Conservation (phyloP, 2,329 filamentous ascomycete species). For the Raffaelea albimanens region DNA sequence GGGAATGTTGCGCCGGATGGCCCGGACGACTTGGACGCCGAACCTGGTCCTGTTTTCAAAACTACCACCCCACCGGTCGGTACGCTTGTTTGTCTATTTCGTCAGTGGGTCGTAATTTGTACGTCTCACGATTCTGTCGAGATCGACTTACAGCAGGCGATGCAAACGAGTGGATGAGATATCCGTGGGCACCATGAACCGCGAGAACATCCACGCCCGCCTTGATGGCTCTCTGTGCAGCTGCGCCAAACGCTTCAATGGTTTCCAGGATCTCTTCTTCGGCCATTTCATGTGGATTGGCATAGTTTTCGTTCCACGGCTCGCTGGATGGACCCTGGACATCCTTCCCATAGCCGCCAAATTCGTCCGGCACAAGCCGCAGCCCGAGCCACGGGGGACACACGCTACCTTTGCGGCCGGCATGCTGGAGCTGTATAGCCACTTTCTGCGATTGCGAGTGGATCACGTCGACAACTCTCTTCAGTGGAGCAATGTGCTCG, state of each 20-base stretch:
- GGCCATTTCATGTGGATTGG: constrained; percentile 50
- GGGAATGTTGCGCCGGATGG: constrained; percentile 53
- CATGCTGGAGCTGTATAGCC: constrained; percentile 62
- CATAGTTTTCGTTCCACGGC: constrained; percentile 8
- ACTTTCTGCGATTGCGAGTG: constrained; percentile 53
- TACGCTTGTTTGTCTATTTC: constrained; percentile 59
- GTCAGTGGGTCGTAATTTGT: too few relatives aligned
- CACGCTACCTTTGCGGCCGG: constrained; percentile 47
- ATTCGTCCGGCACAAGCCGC: constrained; percentile 35
- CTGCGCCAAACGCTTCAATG: constrained; percentile 49
- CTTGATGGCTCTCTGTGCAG: constrained; percentile 44
- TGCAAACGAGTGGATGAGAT: constrained; percentile 62
- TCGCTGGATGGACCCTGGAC: constrained; percentile 22
- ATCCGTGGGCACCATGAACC: constrained; percentile 72
- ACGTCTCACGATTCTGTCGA: too few relatives aligned
- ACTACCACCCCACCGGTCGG: constrained; percentile 55
- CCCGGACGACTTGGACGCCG: constrained; percentile 55
- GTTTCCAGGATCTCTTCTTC: constrained; percentile 53
- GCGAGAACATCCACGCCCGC: constrained; percentile 61
- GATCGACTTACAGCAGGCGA: too few relatives aligned
- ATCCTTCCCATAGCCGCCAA: constrained; percentile 32
- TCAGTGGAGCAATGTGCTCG: constrained; percentile 23
- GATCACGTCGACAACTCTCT: constrained; percentile 27
- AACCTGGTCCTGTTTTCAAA: constrained; percentile 65
- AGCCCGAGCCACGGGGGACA: constrained; percentile 45